phyloP scores from a whole-genome alignment of 116 monocot species.

The Iris pallida region DNA sequence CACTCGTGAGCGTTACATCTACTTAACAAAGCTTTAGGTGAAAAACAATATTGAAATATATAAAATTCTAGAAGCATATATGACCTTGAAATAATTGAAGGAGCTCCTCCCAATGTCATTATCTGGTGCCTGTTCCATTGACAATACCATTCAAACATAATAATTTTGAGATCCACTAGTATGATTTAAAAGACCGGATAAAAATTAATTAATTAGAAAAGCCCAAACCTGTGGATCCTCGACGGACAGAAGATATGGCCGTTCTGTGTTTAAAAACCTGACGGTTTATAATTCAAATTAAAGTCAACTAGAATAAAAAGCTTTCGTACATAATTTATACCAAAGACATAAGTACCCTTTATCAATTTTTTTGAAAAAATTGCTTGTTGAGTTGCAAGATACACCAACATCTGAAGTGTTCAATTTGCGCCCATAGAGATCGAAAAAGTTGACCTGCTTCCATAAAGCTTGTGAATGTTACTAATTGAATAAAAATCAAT shows the following conservation, averaged over 20 bases:
- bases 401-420: constrained; percentile 78
- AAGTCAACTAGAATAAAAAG: no score
- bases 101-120: constrained; percentile 93
- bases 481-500: no score
- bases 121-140: constrained; percentile 42
- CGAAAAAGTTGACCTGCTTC: constrained; percentile 80
- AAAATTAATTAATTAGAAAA: constrained; percentile 5
- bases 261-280: constrained; percentile 72
- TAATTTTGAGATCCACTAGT: not conserved
- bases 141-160: not conserved
- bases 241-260: constrained; percentile 66
- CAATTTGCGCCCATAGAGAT: constrained; percentile 90
- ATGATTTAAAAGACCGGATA: not conserved
- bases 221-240: constrained; percentile 79
- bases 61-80: constrained; percentile 1
- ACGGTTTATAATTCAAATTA: no score
- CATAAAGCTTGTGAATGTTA: constrained; percentile 16
- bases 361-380: constrained; percentile 66
- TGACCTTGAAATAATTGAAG: constrained; percentile 84
- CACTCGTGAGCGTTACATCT: no score
- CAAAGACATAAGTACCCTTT: constrained; percentile 47
- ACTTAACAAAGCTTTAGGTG: no score
- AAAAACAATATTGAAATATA: no score
- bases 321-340: not conserved
- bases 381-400: constrained; percentile 61